Evolutionary conservation across 345 rosid genomes (phyloP).

Genomic region (Eucalyptus grandis): DNA sequence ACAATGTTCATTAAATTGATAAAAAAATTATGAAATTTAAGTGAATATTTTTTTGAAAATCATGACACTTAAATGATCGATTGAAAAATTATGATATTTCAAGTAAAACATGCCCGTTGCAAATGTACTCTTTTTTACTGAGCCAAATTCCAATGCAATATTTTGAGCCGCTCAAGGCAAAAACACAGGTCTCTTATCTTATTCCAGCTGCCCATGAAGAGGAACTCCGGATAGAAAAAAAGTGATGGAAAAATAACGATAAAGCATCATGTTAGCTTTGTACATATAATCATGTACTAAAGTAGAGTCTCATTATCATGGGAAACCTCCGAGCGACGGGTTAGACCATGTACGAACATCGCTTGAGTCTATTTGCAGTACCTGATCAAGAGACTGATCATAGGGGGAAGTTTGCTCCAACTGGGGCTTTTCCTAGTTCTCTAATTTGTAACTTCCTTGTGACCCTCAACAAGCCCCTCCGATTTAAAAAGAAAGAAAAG

Average conservation of each 20-base stretch:
- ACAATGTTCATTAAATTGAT: neutral
- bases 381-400: neutral
- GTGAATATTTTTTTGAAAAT: neutral
- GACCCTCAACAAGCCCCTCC: neutral
- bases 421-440: neutral
- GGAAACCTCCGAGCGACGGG: neutral
- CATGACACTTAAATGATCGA: rapidly evolving
- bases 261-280: neutral
- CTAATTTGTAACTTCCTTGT: neutral
- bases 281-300: neutral
- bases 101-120: neutral
- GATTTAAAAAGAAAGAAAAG: neutral
- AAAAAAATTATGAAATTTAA: neutral
- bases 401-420: neutral
- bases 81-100: neutral
- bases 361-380: neutral
- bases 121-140: neutral
- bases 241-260: neutral
- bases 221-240: neutral
- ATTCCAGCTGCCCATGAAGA: neutral
- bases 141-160: neutral
- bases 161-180: neutral
- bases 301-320: neutral
- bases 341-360: neutral
- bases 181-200: neutral